Base-by-base conservation (phyloP, 2,329 filamentous ascomycete genomes). In the Drechslerella stenobrocha region DNA sequence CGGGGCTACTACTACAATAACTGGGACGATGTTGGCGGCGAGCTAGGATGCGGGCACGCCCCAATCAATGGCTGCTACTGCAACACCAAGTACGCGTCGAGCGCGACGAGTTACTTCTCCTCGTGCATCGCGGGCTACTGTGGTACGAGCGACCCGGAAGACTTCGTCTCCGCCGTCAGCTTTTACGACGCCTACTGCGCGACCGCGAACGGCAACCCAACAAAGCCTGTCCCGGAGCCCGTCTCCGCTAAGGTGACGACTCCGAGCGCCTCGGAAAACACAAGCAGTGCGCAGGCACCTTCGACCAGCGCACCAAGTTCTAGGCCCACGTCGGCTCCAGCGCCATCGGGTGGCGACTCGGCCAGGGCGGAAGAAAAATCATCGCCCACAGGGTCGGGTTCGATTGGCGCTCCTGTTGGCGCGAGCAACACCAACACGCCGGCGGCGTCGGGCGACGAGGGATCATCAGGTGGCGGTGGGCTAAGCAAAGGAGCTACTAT, bases 1-100 rank as follows among this genome's bases (percentile, higher is more conserved):
- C 73, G 73, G 48, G 69, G 71, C 35, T 42, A 59, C 5, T 59
- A 66, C 42, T 48, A 66, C 6, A 61, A 61, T 9, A 59, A 69
- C 11, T 72, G 70, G 70, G 64, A 71, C 48, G 72, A 72, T 44
- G 69, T 74, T 2, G 73, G 72, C 24, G 56, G 70, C 26, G 63
- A 67, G 9, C 63, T 74, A 2, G 70, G 70, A 24, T 74, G 73
- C 57, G 71, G 71, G 20, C 73, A 70, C 63, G 52, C 51, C 8
- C 71, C 72, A 3, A 69, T 70, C 55, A 73, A 74, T 55, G 71
- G 57, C 28, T 74, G 73, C 59, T 71, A 71, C 58, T 74, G 73
- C 58, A 71, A 70, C 52, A 63, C 71, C 7, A 65, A 52, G 28
- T 69, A 71, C 34, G 71, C 56, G 2, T 61, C 56, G 48, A 74